Evolutionary conservation across 306 rosid species (phyloP).

Genomic region (Dryas octopetala): DNA sequence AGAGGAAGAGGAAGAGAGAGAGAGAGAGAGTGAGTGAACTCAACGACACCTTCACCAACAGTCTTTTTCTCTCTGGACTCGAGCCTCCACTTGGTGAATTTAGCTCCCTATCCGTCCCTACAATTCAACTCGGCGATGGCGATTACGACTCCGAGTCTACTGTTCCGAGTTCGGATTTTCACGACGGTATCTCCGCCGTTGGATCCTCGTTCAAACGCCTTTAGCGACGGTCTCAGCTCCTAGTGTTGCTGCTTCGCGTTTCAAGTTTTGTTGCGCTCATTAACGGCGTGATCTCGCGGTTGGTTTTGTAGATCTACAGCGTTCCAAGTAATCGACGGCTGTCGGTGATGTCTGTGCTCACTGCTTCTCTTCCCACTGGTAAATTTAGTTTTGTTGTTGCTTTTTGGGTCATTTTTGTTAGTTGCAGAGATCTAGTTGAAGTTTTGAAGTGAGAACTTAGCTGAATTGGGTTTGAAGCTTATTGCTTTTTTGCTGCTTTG

Average conservation of each 20-base stretch:
- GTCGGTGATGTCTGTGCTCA: conserved; percentile 57
- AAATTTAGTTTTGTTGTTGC: conserved; percentile 6
- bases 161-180: conserved; percentile 24
- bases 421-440: too few species aligned
- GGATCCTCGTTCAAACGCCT: conserved; percentile 36
- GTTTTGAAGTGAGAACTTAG: too few species aligned
- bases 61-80: not conserved
- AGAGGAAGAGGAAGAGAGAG: not conserved
- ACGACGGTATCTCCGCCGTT: conserved; percentile 18
- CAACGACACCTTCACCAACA: conserved; percentile 29
- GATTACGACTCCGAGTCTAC: conserved; percentile 32
- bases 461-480: not conserved
- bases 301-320: conserved; percentile 61
- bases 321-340: conserved; percentile 32
- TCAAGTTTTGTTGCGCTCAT: conserved; percentile 26
- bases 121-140: conserved; percentile 41
- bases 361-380: conserved; percentile 40
- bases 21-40: conserved; percentile 16
- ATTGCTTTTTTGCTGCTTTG: not conserved
- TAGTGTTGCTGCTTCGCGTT: conserved; percentile 26
- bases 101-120: conserved; percentile 17
- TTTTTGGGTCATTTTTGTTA: not conserved
- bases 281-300: conserved; percentile 37
- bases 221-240: conserved; percentile 27
- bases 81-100: not conserved